These are phyloP conservation scores for Tulasnella sp. DNA, from an alignment of 768 basidiomycete genomes.

Conservation along the genomic window DNA sequence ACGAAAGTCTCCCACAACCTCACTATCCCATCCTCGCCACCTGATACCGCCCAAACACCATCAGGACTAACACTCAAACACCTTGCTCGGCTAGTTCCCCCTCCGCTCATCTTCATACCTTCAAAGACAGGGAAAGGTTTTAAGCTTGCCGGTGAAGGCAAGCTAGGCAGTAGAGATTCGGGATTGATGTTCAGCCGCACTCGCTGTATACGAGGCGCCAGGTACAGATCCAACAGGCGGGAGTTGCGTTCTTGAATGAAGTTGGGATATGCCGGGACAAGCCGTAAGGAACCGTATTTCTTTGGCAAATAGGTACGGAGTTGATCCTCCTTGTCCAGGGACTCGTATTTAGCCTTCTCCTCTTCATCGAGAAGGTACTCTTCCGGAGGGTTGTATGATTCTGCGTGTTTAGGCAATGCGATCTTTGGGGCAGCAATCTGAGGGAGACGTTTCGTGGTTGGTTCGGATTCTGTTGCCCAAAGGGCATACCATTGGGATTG, in stretches of 20 bases:
- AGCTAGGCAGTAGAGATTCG: conserved; percentile 78
- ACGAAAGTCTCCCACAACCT: conserved; percentile 86
- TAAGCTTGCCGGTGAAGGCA: conserved; percentile 82
- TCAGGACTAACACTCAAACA: conserved; percentile 73
- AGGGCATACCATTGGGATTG: conserved; percentile 70
- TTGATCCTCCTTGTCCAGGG: conserved; percentile 73
- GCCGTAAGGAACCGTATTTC: conserved; percentile 72
- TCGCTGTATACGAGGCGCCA: conserved; percentile 83
- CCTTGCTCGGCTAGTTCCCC: conserved; percentile 54
- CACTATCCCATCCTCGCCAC: conserved; percentile 78
- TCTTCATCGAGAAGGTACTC: conserved; percentile 84
- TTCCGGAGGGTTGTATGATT: conserved; percentile 96
- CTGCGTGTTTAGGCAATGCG: conserved; percentile 78
- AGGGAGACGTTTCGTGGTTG: conserved; percentile 59
- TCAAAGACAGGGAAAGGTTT: conserved; percentile 88
- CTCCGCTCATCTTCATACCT: conserved; percentile 50
- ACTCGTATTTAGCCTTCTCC: conserved; percentile 75
- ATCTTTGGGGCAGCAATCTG: conserved; percentile 90
- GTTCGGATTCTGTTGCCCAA: conserved; percentile 56
- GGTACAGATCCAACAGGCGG: conserved; percentile 89
- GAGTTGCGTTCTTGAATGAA: conserved; percentile 91
- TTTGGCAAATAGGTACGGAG: conserved; percentile 80
- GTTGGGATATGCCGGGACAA: conserved; percentile 80
- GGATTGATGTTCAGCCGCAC: conserved; percentile 87
- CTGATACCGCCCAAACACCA: conserved; percentile 83